phyloP scores from a whole-genome alignment of 768 basidiomycete species.

The Tricholoma sp. region DNA sequence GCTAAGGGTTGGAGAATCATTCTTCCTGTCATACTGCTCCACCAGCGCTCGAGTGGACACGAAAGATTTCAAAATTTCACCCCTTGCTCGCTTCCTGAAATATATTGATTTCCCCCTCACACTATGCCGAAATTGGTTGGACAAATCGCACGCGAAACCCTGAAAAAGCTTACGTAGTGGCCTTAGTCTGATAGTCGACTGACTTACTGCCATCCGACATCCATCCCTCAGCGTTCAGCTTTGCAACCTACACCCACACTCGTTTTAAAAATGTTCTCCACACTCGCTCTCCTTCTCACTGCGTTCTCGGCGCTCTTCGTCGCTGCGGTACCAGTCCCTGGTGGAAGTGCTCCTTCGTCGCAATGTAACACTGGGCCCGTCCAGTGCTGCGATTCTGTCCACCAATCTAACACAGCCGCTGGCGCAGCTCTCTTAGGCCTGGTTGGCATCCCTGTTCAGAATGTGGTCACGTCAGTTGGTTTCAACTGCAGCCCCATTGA shows the following conservation, averaged over 20 bases:
- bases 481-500: neutral
- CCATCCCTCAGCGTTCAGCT: neutral
- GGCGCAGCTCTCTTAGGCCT: neutral
- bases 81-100: neutral
- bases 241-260: neutral
- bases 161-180: neutral
- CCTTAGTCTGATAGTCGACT: neutral
- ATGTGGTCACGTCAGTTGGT: neutral
- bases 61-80: neutral
- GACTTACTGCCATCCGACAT: neutral
- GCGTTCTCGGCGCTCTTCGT: neutral
- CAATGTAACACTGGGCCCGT: neutral
- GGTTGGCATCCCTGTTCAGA: neutral
- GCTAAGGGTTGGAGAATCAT: neutral
- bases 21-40: neutral
- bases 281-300: neutral
- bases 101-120: neutral
- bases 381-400: neutral
- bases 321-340: neutral
- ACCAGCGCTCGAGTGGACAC: neutral
- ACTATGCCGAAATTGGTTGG: too few species aligned
- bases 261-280: neutral
- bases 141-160: neutral
- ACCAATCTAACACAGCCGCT: neutral
- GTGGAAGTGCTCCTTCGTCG: neutral